These are phyloP conservation scores for Salix suchowensis DNA, from an alignment of 345 rosid genomes.

Conservation along the genomic window DNA sequence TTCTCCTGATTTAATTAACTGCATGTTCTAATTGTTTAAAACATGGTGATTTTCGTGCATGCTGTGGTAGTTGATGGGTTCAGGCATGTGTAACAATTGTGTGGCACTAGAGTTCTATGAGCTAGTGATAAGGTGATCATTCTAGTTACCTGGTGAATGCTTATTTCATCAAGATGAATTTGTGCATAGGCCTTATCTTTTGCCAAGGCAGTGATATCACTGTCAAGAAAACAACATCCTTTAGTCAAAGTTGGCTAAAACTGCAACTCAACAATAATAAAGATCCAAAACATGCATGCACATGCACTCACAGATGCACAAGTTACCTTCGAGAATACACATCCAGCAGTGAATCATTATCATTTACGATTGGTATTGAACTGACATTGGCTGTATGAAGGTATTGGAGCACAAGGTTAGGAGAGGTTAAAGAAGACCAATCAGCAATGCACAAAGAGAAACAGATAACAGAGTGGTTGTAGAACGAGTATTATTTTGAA, in stretches of 20 bases:
- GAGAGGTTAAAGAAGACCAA: background rate
- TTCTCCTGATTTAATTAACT: background rate
- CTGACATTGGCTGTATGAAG: constrained; percentile 73
- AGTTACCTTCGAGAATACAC: constrained; percentile 74
- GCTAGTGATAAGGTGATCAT: background rate
- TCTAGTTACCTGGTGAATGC: constrained; percentile 71
- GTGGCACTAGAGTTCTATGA: background rate
- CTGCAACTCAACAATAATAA: background rate
- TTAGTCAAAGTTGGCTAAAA: background rate
- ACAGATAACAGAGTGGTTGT: background rate
- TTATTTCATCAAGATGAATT: constrained; percentile 85
- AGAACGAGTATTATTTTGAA: background rate
- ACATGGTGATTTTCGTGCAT: background rate
- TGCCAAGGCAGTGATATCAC: constrained; percentile 87
- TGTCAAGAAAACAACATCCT: constrained; percentile 19
- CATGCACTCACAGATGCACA: background rate
- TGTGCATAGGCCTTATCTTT: constrained; percentile 89
- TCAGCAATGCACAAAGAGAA: background rate
- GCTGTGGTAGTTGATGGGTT: background rate
- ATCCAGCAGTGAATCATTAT: constrained; percentile 73
- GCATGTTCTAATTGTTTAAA: background rate
- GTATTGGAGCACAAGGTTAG: constrained; percentile 10
- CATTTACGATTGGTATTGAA: constrained; percentile 87
- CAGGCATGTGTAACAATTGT: background rate
- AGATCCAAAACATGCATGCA: background rate